phyloP scores from a whole-genome alignment of 306 rosid genomes.

The Prunus salicina region DNA sequence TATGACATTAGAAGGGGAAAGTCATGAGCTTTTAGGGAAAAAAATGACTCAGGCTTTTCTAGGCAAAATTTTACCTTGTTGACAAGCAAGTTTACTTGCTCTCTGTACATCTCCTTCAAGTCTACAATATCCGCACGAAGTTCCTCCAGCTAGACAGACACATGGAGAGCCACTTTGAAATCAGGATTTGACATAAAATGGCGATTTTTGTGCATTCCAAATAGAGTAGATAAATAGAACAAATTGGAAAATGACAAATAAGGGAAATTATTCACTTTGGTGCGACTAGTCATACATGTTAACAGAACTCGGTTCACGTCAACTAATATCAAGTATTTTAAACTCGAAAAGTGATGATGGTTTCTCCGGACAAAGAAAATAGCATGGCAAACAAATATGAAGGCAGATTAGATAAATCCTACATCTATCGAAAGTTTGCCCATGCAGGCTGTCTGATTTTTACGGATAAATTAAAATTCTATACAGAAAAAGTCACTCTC shows the following conservation, averaged over 20 bases:
- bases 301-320: background rate
- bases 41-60: background rate
- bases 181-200: constrained; percentile 15
- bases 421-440: background rate
- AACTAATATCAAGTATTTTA: background rate
- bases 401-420: background rate
- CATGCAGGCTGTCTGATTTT: background rate
- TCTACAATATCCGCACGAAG: constrained; percentile 98
- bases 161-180: constrained; percentile 33
- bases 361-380: background rate
- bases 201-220: background rate
- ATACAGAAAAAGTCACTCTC: background rate
- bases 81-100: constrained; percentile 95
- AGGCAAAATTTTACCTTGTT: constrained; percentile 58
- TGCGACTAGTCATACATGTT: background rate
- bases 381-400: background rate
- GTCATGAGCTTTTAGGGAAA: background rate
- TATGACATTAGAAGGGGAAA: background rate
- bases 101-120: constrained; percentile 99
- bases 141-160: constrained; percentile 84
- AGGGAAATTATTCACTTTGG: background rate
- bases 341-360: background rate
- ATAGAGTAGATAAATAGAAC: background rate
- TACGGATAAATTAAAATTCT: background rate
- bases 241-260: background rate